Evolutionary conservation across 768 basidiomycete species (phyloP), one percentile per base, ranked within the genome.

Genomic region (Ephemerocybe angulata): DNA sequence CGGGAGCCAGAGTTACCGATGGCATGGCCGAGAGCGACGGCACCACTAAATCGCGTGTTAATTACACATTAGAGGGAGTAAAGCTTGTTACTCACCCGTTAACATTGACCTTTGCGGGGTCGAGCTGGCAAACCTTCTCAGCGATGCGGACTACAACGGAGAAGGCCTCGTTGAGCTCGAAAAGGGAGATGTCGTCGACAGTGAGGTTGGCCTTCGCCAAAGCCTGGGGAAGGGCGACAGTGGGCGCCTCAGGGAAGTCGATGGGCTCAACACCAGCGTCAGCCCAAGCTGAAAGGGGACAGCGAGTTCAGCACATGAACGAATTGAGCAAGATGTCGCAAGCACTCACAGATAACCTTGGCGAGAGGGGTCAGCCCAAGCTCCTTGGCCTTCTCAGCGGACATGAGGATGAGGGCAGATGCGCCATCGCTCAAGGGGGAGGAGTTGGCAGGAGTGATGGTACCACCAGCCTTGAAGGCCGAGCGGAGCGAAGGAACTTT

Each of bases 151-250:
- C 88, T 61, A 98, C 96, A 44, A 90, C 90, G 1, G 93, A 94
- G 81, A 98, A 99, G 25, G 96, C 96, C 71, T 99, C 96, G 70
- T 99, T 99, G 70, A 98, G 83, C 71, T 99, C 97, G 68, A 93
- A 99, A 47, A 88, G 79, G 42, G 93, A 80, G 60, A 99, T 92
- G 64, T 99, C 93, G 41, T 88, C 77, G 46, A 85, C 66, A 19
- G 84, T 83, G 54, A 98, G 77, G 62, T 90, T 90, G 21, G 96
- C 97, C 65, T 81, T 86, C 76, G 93, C 74, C 56, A 99, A 76
- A 12, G 97, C 97, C 55, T 83, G 71, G 21, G 97, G 97, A 35
- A 99, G 72, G 25, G 96, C 96, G 59, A 90, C 79, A 5, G 96
- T 90, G 12, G 97, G 97, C 22, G 97, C 97, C 62, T 84, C 80